These are phyloP conservation scores for Xylaria acuta DNA, from an alignment of 495 filamentous ascomycete genomes.

Conservation along the genomic window DNA sequence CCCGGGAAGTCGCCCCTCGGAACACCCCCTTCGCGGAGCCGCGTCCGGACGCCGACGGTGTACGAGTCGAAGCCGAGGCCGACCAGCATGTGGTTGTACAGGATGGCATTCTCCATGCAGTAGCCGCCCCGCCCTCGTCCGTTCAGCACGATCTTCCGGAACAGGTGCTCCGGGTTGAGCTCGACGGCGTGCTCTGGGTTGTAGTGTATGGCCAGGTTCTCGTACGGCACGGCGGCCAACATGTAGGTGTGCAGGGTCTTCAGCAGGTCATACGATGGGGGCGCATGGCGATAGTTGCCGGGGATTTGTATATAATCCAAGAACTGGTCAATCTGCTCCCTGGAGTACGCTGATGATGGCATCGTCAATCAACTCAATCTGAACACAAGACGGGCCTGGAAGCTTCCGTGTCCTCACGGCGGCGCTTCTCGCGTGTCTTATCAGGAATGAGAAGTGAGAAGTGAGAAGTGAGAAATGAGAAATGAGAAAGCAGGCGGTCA, in stretches of 20 bases:
- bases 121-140: constrained; percentile 67
- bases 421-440: not conserved
- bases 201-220: constrained; percentile 65
- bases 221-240: constrained; percentile 68
- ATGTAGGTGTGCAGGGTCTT: constrained; percentile 57
- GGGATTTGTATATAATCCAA: constrained; percentile 41
- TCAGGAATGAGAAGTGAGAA: not conserved
- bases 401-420: not conserved
- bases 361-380: not conserved
- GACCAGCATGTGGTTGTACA: constrained; percentile 66
- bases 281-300: constrained; percentile 35
- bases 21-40: constrained; percentile 36
- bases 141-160: constrained; percentile 63
- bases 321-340: constrained; percentile 34
- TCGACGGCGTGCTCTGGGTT: constrained; percentile 52
- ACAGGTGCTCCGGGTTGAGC: constrained; percentile 63
- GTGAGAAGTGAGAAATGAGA: too few species aligned
- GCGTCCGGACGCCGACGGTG: constrained; percentile 46
- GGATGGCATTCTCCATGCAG: constrained; percentile 70
- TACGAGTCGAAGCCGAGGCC: constrained; percentile 65
- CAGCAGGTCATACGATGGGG: constrained; percentile 43
- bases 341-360: constrained; percentile 18
- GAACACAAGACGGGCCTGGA: not conserved
- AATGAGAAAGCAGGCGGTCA: not conserved
- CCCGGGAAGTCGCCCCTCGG: constrained; percentile 49